phyloP scores from a whole-genome alignment of 495 filamentous ascomycete genomes.

The Arthonia radiata region DNA sequence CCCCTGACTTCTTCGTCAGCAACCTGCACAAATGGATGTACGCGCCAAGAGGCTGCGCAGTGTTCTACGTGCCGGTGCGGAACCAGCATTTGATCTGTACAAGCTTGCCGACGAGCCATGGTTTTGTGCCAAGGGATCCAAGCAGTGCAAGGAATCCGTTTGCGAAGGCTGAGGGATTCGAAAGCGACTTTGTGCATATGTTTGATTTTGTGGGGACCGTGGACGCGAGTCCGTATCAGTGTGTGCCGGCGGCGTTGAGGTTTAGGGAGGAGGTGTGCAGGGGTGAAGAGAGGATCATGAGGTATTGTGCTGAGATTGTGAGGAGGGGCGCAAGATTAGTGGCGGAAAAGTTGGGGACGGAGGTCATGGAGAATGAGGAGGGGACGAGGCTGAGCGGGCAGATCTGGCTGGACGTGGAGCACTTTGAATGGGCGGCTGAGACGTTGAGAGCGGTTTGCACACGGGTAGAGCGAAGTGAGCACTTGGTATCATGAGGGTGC shows the following conservation, averaged over 20 bases:
- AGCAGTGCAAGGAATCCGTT: too few relatives aligned
- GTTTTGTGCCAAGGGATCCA: slow-evolving; percentile 21
- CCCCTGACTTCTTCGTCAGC: slow-evolving; percentile 60
- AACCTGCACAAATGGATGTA: slow-evolving; percentile 90
- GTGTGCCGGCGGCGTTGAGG: slow-evolving; percentile 39
- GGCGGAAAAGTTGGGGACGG: slow-evolving; percentile 35
- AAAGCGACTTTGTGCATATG: slow-evolving; percentile 35
- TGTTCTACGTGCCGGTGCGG: slow-evolving; percentile 48
- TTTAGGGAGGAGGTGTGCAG: slow-evolving; percentile 45
- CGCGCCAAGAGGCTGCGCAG: slow-evolving; percentile 53
- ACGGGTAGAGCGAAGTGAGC: slow-evolving; percentile 30
- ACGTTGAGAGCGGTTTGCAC: slow-evolving; percentile 35
- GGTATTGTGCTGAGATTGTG: slow-evolving; percentile 32
- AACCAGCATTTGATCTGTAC: slow-evolving; percentile 54
- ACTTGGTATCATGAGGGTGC: too few relatives aligned
- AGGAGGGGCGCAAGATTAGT: slow-evolving; percentile 29
- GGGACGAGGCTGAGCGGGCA: slow-evolving; percentile 53
- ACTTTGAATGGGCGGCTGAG: slow-evolving; percentile 49
- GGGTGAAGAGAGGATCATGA: slow-evolving; percentile 42
- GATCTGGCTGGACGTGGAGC: slow-evolving; percentile 48
- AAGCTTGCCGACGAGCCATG: slow-evolving; percentile 47
- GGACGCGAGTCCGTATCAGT: slow-evolving; percentile 46
- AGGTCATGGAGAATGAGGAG: slow-evolving; percentile 31
- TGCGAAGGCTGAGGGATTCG: too few relatives aligned
- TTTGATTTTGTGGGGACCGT: slow-evolving; percentile 61